Evolutionary conservation across 441 rosid species (phyloP), one percentile per base, ranked within the genome.

Genomic region (Pelargonium cotyledonis): DNA sequence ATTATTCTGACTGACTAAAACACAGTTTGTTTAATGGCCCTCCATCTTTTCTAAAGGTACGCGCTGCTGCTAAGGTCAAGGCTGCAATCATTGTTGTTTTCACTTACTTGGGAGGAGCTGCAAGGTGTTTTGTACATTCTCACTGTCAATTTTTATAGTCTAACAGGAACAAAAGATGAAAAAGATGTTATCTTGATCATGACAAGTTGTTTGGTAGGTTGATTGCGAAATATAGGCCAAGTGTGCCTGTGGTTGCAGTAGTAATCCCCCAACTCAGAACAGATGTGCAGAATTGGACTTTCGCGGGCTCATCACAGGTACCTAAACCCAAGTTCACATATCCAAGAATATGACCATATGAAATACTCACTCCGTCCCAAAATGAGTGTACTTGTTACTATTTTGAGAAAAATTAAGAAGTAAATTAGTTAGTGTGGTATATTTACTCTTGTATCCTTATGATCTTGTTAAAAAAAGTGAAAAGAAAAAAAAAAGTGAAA

Each of bases 71-170:
- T 43, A 75, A 75, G 69, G 78, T 71, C 65, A 75, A 75, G 61
- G 78, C 78, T 51, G 74, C 78, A 8, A 71, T 63, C 9, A 75
- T 75, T 41, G 75, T 75, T 40, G 78, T 75, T 1, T 75, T 75
- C 78, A 75, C 78, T 14, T 70, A 72, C 29, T 75, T 75, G 0
- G 78, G 78, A 23, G 68, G 68, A 67, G 78, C 78, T 5, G 78
- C 78, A 29, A 75, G 75, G 78, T 75, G 38, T 58, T 14, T 10
- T 16, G 3, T 41, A 4, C 11, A 12, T 51, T 12, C 38, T 38
- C 15, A 10, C 8, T 51, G 64, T n/a, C 21, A 31, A 21, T 49
- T 16, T 1, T 68, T 8, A 68, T 49, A 49, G 55, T 49, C 15
- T 49, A 49, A 41, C 69, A 68, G 73, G 73, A 68, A 8, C 69